Conservation (phyloP, 805 yeast genomes). For the Ogataea ganodermae region DNA sequence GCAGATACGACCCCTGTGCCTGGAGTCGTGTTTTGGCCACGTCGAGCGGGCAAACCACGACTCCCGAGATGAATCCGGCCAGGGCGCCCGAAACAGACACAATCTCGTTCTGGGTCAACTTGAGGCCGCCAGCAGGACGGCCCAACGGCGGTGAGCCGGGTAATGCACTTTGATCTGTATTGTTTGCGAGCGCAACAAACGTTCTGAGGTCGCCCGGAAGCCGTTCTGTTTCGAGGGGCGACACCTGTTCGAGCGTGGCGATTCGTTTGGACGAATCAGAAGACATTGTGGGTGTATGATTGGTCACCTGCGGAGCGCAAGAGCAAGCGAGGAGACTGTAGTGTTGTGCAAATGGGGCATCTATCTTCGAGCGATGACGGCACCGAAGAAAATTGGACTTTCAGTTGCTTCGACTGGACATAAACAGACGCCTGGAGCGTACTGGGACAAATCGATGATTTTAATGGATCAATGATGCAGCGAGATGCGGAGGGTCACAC, state of each 20-base stretch:
- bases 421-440: background rate
- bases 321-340: background rate
- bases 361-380: background rate
- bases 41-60: constrained; percentile 91
- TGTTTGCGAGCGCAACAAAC: background rate
- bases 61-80: constrained; percentile 90
- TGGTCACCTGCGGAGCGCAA: background rate
- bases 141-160: background rate
- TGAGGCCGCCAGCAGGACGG: constrained; percentile 11
- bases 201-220: constrained; percentile 1
- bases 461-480: too few relatives aligned
- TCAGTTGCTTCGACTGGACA: background rate
- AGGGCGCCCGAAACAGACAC: constrained; percentile 88
- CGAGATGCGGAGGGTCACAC: background rate
- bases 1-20: constrained; percentile 70
- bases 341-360: background rate
- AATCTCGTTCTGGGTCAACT: constrained; percentile 41
- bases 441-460: too few relatives aligned
- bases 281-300: background rate
- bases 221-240: constrained; percentile 6
- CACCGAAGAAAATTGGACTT: too few relatives aligned
- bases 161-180: background rate
- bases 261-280: background rate
- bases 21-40: constrained; percentile 94
- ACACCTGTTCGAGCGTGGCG: constrained; percentile 6